Base-by-base conservation (phyloP, 169 alveolate genomes). In the Plasmodium malariae region DNA sequence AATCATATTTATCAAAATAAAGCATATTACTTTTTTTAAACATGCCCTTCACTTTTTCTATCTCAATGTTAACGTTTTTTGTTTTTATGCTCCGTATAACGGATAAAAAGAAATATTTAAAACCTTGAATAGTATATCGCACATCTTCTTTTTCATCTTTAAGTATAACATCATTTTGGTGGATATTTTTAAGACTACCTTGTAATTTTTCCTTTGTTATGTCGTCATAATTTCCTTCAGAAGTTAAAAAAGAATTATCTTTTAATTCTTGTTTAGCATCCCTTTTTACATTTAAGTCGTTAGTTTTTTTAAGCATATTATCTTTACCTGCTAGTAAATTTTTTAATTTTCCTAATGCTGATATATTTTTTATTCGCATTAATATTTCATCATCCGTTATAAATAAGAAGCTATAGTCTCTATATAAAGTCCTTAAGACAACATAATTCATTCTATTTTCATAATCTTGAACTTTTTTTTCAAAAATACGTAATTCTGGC, bases 331-430 rank as follows among this genome's bases (percentile, higher is more conserved):
- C 45, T 51, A 80, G 24, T 43, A 80, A 3, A 1, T 30, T 63
- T 80, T 45, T 49, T 48, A 80, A 63, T 49, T 63, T 80, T 63
- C 36, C 40, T 17, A 45, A 19, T 1, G 40, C 71, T 3, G 71
- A 80, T 17, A 48, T 21, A 28, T 51, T 49, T 36, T 65, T 80
- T 17, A 45, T 17, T 36, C 32, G 36, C 67, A 37, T 36, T n/a
- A 30, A 37, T 24, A 80, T 80, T n/a, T 65, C 74, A 19, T 65
- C 76, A 63, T 80, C 89, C 19, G 21, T 28, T 24, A 80, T 17
- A 48, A 80, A 80, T 37, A 80, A 80, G 49, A 80, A 80, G 32
- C 89, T 65, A 37, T 80, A 80, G 7, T 67, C 78, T 69, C 80
- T 67, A 55, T 63, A 45, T 17, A 19, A 9, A 21, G 74, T 80